Conservation (phyloP, 2,329 filamentous ascomycete species). For the Claviceps capensis region DNA sequence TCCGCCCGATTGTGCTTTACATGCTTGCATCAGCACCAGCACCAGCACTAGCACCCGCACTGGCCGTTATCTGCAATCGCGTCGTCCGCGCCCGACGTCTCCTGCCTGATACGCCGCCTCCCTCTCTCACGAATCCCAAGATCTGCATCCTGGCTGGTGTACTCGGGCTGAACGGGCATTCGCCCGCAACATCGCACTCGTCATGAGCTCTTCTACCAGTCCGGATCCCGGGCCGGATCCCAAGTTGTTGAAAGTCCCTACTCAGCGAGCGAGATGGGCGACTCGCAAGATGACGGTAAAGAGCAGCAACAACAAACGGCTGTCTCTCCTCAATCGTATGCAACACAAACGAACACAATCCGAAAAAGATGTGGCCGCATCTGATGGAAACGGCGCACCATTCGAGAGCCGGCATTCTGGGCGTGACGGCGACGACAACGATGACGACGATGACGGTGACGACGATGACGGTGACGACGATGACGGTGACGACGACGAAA, state of each 20-base stretch:
- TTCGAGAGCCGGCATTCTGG: constrained; percentile 18
- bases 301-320: constrained; percentile 64
- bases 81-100: constrained; percentile 3
- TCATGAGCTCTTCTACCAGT: constrained; percentile 19
- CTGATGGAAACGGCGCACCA: constrained; percentile 19
- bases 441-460: constrained; percentile 13
- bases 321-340: constrained; percentile 66
- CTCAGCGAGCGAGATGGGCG: constrained; percentile 84
- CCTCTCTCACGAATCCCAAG: neutral
- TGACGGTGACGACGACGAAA: constrained; percentile 17
- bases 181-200: constrained; percentile 21
- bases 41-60: neutral
- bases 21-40: neutral
- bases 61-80: neutral
- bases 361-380: constrained; percentile 50
- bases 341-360: constrained; percentile 48
- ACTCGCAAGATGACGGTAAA: constrained; percentile 74
- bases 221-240: constrained; percentile 16
- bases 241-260: constrained; percentile 18
- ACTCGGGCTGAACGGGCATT: constrained; percentile 24
- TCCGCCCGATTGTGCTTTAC: neutral
- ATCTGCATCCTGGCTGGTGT: constrained; percentile 22
- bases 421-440: constrained; percentile 12
- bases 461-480: constrained; percentile 19
- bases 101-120: neutral